Evolutionary conservation across 179 eudicot genomes (phyloP).

Genomic region (Spergularia azorica): DNA sequence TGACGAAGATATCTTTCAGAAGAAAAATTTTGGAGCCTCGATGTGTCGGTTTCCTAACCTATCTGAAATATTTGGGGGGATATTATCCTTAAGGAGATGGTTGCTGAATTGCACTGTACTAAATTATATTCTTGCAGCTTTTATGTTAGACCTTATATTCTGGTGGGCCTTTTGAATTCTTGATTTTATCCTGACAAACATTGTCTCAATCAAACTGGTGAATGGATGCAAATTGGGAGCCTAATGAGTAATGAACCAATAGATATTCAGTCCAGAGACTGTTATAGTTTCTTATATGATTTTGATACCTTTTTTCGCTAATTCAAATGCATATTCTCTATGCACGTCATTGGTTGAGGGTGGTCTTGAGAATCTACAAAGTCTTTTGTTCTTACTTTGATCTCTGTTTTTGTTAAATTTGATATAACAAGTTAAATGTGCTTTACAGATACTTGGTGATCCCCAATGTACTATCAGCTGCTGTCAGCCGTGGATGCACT

Average conservation of each 20-base stretch:
- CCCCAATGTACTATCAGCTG: slow-evolving; percentile 94
- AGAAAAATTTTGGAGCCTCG: background rate
- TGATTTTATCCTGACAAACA: too few relatives aligned
- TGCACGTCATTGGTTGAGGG: background rate
- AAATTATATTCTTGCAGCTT: background rate
- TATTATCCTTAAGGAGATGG: background rate
- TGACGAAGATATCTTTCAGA: background rate
- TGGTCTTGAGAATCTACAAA: background rate
- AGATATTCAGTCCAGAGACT: too few relatives aligned
- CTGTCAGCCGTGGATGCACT: slow-evolving; percentile 86
- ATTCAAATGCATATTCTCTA: background rate
- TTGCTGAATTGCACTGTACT: too few relatives aligned
- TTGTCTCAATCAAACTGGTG: too few relatives aligned
- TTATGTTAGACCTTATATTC: too few relatives aligned
- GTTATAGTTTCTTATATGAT: too few relatives aligned
- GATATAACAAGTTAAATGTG: background rate
- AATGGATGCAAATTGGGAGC: too few relatives aligned
- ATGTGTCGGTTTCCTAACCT: background rate
- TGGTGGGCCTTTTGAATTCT: too few relatives aligned
- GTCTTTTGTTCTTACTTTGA: background rate
- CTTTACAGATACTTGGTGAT: slow-evolving; percentile 78
- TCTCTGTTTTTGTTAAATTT: background rate
- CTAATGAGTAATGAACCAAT: too few relatives aligned
- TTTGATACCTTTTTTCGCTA: too few relatives aligned
- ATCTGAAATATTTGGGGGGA: background rate